Base-by-base conservation (phyloP, 148 eudicot genomes). In the Suaeda aralocaspica region DNA sequence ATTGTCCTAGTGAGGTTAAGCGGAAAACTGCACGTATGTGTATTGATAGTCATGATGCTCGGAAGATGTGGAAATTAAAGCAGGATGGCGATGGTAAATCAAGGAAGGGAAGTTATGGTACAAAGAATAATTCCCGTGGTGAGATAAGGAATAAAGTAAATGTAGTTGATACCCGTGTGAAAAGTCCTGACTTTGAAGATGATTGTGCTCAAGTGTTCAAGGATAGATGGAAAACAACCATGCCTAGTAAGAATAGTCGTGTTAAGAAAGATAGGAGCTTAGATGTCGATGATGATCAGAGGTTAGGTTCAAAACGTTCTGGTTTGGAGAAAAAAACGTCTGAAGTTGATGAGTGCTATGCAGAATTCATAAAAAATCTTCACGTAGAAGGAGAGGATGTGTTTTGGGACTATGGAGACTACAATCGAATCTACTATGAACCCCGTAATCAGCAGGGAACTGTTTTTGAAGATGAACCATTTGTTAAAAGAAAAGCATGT, bases 351-450 rank as follows among this genome's bases (percentile, higher is more conserved):
- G 71, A 70, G 39, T 34, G 44, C 3, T 83, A 71, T 62, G 19
- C 6, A 15, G 11, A 24, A 11, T 77, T 74, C 71, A 2, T 74
- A 22, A 10, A 41, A 26, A 28, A 55, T 68, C 15, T 69, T 36
- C 71, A 70, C 25, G 13, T 34, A 10, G 11, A 5, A 14, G 75
- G 69, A n/a, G 70, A 60, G 14, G 48, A 55, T 44, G 14, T 60
- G 34, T 34, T 59, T n/a, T 83, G 48, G 59, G 75, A 52, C 49
- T 36, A 11, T 68, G 79, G 70, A 21, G 77, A 70, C 15, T 41
- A 31, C 14, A 19, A 59, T 49, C 65, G 68, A 66, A 56, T 82
- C n/a, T 59, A 31, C 58, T 66, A 66, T 45, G 82, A 78, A 28
- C 45, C 18, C 31, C 7, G 41, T 36, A 64, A 59, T 59, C 55